Percentiles rank a stretch among this genome's conserved stretches.
phyloP scores from a whole-genome alignment of 441 rosid genomes.

The Populus hybrid region DNA sequence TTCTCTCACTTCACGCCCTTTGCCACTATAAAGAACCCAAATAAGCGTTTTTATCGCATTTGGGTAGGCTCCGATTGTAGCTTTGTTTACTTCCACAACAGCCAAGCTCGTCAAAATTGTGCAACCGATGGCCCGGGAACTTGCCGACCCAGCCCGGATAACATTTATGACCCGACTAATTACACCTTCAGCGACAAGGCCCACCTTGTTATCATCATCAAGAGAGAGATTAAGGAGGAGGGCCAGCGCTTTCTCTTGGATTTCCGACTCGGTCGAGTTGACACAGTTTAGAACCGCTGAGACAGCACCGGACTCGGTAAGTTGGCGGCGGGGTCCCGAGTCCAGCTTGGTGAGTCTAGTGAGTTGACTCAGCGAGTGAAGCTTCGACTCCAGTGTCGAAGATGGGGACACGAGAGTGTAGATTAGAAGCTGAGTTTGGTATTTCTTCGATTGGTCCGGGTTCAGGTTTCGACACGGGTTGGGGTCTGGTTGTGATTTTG shows the following conservation, averaged over 20 bases:
- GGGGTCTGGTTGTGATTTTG: conserved; percentile 18
- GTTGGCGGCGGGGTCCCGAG: conserved; percentile 50
- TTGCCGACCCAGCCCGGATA: conserved; percentile 50
- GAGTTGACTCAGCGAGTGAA: conserved; percentile 57
- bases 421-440: conserved; percentile 41
- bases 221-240: conserved; percentile 74
- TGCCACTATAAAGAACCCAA: conserved; percentile 50
- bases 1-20: conserved; percentile 72
- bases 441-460: conserved; percentile 14
- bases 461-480: neutral
- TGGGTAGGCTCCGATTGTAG: conserved; percentile 79
- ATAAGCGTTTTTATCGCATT: conserved; percentile 60
- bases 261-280: conserved; percentile 35
- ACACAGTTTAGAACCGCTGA: conserved; percentile 62
- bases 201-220: conserved; percentile 89
- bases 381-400: conserved; percentile 41
- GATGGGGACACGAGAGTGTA: conserved; percentile 48
- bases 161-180: conserved; percentile 50
- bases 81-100: conserved; percentile 90
- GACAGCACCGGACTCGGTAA: conserved; percentile 75
- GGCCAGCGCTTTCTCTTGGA: conserved; percentile 69
- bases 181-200: conserved; percentile 90
- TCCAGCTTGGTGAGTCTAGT: conserved; percentile 58
- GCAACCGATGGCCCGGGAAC: conserved; percentile 76
- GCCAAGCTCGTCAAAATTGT: conserved; percentile 85